Evolutionary conservation across 192 early-diverging fungal species (phyloP).

Genomic region (Podila epigama): DNA sequence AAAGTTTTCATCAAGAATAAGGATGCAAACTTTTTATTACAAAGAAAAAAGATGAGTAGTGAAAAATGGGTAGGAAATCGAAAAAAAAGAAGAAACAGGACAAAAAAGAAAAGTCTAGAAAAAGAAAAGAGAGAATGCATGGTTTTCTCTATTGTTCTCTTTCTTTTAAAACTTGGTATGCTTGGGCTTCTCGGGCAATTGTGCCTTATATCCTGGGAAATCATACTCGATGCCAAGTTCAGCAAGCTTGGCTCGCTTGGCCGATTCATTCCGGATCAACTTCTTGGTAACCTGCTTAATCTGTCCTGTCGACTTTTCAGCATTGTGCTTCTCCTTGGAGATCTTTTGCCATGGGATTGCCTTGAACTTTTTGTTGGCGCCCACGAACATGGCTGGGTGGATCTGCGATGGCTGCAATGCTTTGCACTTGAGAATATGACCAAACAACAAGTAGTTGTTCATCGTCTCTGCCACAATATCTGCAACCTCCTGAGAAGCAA

Average conservation of each 20-base stretch:
- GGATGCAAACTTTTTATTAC: too few species aligned
- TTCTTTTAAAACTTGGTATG: conserved; percentile 45
- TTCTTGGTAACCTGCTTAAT: conserved; percentile 52
- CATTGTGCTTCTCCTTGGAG: conserved; percentile 69
- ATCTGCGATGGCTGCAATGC: conserved; percentile 59
- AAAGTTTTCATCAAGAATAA: too few species aligned
- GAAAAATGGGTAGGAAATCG: too few species aligned
- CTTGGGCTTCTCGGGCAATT: conserved; percentile 41
- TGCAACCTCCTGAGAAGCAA: conserved; percentile 80
- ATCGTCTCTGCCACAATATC: conserved; percentile 94
- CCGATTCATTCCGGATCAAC: conserved; percentile 63
- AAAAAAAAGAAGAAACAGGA: too few species aligned
- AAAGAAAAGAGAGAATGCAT: neutral
- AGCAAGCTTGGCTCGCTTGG: conserved; percentile 67
- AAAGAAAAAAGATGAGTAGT: too few species aligned
- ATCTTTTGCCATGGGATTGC: conserved; percentile 66
- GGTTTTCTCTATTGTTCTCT: too few species aligned
- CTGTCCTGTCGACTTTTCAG: conserved; percentile 61
- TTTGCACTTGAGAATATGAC: conserved; percentile 81
- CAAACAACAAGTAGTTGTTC: conserved; percentile 92
- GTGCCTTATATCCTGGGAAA: conserved; percentile 73
- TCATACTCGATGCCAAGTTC: conserved; percentile 89
- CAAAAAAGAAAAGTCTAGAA: neutral
- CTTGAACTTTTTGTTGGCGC: conserved; percentile 75
- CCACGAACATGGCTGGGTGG: conserved; percentile 77